These are phyloP conservation scores for Conoideocrella luteorostrata DNA, from an alignment of 2,329 filamentous ascomycete genomes.

Conservation along the genomic window DNA sequence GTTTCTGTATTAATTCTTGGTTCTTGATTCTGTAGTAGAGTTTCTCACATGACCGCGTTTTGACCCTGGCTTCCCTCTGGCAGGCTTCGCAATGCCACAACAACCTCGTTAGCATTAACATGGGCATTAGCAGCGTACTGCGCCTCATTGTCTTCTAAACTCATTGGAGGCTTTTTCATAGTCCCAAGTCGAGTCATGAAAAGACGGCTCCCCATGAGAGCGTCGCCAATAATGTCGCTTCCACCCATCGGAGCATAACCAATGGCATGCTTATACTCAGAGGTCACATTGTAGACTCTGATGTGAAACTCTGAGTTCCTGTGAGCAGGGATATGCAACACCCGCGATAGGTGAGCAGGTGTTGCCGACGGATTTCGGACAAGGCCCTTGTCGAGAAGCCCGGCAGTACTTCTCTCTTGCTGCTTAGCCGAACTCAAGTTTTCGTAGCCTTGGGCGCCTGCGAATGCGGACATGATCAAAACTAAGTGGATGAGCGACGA, in stretches of 20 bases:
- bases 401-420: background rate
- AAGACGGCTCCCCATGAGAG: slow-evolving; percentile 7
- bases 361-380: slow-evolving; percentile 5
- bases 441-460: slow-evolving; percentile 11
- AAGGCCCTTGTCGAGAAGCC: slow-evolving; percentile 5
- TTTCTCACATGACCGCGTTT: too few relatives aligned
- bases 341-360: slow-evolving; percentile 4
- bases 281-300: slow-evolving; percentile 2
- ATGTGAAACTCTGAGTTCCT: slow-evolving; percentile 5
- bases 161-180: too few relatives aligned
- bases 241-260: slow-evolving; percentile 1
- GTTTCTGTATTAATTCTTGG: too few relatives aligned
- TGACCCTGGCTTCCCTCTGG: too few relatives aligned
- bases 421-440: background rate
- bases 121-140: too few relatives aligned
- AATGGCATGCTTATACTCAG: background rate
- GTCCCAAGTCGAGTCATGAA: slow-evolving; percentile 7
- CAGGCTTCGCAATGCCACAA: too few relatives aligned
- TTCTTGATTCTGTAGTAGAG: too few relatives aligned
- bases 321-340: slow-evolving; percentile 7
- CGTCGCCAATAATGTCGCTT: background rate
- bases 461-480: too few relatives aligned
- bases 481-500: too few relatives aligned
- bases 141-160: too few relatives aligned
- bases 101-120: too few relatives aligned